Conservation (phyloP, 306 rosid species). For the Gillenia trifoliata region DNA sequence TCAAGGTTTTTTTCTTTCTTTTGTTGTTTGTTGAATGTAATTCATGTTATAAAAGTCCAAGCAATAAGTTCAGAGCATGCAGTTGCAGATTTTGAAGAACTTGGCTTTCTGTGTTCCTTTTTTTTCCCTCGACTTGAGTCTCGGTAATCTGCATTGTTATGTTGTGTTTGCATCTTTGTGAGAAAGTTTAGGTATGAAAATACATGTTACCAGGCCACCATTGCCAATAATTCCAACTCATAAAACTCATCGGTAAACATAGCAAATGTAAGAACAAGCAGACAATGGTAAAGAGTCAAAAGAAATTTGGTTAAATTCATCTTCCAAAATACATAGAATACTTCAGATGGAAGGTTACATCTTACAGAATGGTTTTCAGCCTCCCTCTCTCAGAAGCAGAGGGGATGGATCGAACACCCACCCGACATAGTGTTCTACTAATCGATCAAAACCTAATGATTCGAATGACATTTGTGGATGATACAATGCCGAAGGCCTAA, state of each 20-base stretch:
- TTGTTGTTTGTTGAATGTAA: background rate
- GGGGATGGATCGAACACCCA: background rate
- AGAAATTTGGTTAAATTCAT: background rate
- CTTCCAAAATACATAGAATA: constrained; percentile 9
- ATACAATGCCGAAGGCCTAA: constrained; percentile 8
- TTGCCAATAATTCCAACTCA: no score
- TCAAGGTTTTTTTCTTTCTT: background rate
- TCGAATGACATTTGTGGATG: constrained; percentile 17
- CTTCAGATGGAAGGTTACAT: constrained; percentile 6
- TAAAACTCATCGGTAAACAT: background rate
- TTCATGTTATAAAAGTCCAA: background rate
- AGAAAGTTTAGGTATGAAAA: background rate
- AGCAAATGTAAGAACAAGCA: background rate
- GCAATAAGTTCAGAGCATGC: background rate
- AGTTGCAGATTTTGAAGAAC: background rate
- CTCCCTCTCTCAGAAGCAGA: background rate
- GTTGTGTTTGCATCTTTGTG: background rate
- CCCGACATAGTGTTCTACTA: constrained; percentile 7
- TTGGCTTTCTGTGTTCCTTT: background rate
- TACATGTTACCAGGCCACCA: background rate
- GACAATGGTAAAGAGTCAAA: background rate
- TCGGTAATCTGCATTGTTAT: background rate
- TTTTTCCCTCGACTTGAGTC: background rate
- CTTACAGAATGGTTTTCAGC: background rate
- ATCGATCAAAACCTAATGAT: constrained; percentile 20